Base-by-base conservation (phyloP, 2,329 filamentous ascomycete genomes). In the Pseudogymnoascus sp. region DNA sequence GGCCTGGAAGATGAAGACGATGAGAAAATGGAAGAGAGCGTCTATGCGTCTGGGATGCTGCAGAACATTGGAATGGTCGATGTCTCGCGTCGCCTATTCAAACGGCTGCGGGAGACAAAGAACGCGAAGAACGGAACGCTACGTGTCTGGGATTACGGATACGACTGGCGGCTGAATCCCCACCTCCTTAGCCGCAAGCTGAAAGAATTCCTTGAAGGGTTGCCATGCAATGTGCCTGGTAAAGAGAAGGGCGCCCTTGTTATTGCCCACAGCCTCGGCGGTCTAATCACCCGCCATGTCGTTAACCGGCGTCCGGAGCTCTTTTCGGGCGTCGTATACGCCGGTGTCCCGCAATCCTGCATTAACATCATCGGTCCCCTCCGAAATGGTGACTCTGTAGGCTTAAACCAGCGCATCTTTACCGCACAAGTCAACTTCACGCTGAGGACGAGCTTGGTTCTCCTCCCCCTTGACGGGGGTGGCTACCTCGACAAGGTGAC, bases 371-470 rank as follows among this genome's bases (percentile, higher is more conserved):
- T 97, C 3, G 93, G 93, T 0, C 93, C 93, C 0, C 75, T 97
- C 11, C 87, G 93, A 37, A 93, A 96, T 69, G 93, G 93, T n/a
- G 93, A 97, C 72, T 90, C 93, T 17, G 92, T 97, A 0, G 81
- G 96, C 0, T 81, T 97, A 64, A 96, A 93, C 70, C 92, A 92
- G 65, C 90, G 91, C 67, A 88, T 97, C 0, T 81, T 97, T 15
- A 96, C 92, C 0, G 92, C 93, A 0, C 90, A 95, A 72, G 93
- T 96, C 69, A 96, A 96, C 75, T 96, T 97, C 71, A 92, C 89
- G 0, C 86, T 97, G 60, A 84, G 93, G 7, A 96, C 92, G 0
- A 93, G 87, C 44, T 97, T 90, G 71, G 86, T 88, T 10, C 85
- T 97, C 7, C 81, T 97, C 0, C 93, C 93, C 0, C 88, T 96